Percentiles rank a stretch among this genome's conserved stretches.
phyloP scores from a whole-genome alignment of 768 basidiomycete species.

The Harrya chromipes region DNA sequence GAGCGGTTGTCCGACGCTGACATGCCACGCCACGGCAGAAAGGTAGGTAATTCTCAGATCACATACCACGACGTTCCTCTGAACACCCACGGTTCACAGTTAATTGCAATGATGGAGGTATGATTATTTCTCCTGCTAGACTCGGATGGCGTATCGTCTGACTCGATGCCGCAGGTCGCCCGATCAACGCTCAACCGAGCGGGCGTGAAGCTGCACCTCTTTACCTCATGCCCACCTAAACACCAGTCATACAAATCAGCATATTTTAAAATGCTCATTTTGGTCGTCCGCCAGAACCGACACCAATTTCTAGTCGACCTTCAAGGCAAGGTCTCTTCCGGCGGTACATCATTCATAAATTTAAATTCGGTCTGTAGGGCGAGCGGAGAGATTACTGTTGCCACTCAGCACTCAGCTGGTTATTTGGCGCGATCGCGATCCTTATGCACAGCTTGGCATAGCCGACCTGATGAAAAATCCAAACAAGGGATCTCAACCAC shows the following conservation, averaged over 20 bases:
- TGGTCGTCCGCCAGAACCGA: conserved; percentile 36
- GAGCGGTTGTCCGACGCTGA: conserved; percentile 18
- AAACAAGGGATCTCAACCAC: conserved; percentile 12
- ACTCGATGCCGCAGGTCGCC: conserved; percentile 37
- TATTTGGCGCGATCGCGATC: conserved; percentile 28
- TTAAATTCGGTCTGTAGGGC: conserved; percentile 17
- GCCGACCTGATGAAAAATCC: conserved; percentile 27
- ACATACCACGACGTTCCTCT: conserved; percentile 3
- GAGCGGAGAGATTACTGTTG: conserved; percentile 32
- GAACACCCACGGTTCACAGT: conserved; percentile 29
- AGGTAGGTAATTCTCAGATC: conserved; percentile 13
- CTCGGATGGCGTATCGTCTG: not conserved
- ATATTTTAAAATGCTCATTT: conserved; percentile 48
- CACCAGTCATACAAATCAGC: conserved; percentile 42
- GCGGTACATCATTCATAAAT: not conserved
- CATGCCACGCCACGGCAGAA: conserved; percentile 26
- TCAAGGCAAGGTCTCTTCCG: conserved; percentile 17
- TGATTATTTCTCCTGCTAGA: conserved; percentile 15
- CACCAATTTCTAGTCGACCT: conserved; percentile 25
- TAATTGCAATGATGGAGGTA: conserved; percentile 53
- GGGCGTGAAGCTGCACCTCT: conserved; percentile 43
- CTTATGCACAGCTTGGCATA: conserved; percentile 34
- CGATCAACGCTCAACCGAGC: conserved; percentile 43
- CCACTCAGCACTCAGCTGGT: conserved; percentile 32
- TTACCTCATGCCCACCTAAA: conserved; percentile 42